phyloP scores from a whole-genome alignment of 2,329 filamentous ascomycete species.

The Colletotrichum graminicola region DNA sequence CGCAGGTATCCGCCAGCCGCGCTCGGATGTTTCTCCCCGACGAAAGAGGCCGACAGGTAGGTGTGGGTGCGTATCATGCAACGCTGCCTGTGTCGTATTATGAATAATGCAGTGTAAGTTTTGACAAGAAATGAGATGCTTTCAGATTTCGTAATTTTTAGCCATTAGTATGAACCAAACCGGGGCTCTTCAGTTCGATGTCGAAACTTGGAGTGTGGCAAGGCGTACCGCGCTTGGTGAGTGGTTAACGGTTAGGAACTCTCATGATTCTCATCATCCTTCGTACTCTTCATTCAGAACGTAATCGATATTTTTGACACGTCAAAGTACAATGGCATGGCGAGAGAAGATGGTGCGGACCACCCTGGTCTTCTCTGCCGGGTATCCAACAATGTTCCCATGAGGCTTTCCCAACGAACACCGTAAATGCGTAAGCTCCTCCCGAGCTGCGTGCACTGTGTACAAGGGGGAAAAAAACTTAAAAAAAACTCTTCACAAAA shows the following conservation, averaged over 20 bases:
- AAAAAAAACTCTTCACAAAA: no score
- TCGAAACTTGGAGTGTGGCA: neutral
- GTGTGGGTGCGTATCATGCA: conserved; percentile 2
- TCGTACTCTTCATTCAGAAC: neutral
- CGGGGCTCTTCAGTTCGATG: neutral
- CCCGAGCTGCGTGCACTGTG: conserved; percentile 1
- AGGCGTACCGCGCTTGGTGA: neutral
- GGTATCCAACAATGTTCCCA: conserved; percentile 26
- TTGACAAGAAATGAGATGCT: neutral
- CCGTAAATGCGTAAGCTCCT: conserved; percentile 23
- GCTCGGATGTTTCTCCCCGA: conserved; percentile 9
- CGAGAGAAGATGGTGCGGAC: neutral
- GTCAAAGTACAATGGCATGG: conserved; percentile 18
- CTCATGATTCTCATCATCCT: conserved; percentile 27
- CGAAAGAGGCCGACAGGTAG: neutral
- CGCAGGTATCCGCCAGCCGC: neutral
- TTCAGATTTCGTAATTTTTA: neutral
- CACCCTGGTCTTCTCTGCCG: conserved; percentile 14
- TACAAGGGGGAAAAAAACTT: no score
- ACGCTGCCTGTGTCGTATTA: neutral
- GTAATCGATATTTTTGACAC: conserved; percentile 1
- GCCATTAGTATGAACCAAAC: neutral
- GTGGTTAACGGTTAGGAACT: neutral
- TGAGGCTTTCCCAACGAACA: conserved; percentile 23
- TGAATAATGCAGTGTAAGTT: neutral